These are phyloP conservation scores for Nemania serpens DNA, from an alignment of 2,329 filamentous ascomycete species.

Conservation along the genomic window DNA sequence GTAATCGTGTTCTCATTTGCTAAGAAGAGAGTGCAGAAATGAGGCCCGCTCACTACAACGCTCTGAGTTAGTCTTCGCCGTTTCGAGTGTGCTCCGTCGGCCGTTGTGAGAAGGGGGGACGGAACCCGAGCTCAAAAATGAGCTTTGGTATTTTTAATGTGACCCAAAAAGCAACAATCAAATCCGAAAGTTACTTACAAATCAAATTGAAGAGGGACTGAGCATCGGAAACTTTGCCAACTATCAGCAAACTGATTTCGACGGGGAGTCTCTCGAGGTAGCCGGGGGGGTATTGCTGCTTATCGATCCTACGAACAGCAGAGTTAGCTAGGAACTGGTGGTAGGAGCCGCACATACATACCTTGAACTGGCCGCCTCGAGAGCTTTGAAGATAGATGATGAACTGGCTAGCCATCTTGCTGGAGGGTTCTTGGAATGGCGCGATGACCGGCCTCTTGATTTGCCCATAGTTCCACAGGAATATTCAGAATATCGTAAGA, in stretches of 20 bases:
- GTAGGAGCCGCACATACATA: background rate
- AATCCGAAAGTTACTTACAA: background rate
- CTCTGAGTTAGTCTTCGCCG: too few species aligned
- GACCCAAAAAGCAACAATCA: too few species aligned
- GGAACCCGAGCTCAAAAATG: too few species aligned
- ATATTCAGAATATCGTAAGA: too few species aligned
- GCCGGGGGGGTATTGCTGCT: background rate
- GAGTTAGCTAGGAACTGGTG: background rate
- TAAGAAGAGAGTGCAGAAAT: background rate
- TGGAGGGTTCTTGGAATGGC: too few species aligned
- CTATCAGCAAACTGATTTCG: slow-evolving; percentile 6
- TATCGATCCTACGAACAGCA: background rate
- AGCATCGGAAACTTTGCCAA: background rate
- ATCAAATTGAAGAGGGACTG: background rate
- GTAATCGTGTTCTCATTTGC: slow-evolving; percentile 2
- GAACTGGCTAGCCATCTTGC: too few species aligned
- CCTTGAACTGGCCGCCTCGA: background rate
- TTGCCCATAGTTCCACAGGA: too few species aligned
- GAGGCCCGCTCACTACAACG: slow-evolving; percentile 5
- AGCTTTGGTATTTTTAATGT: too few species aligned
- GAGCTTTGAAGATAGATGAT: background rate
- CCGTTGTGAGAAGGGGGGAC: too few species aligned
- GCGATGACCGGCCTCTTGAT: too few species aligned
- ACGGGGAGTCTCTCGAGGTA: slow-evolving; percentile 8
- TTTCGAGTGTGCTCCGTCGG: too few species aligned